Evolutionary conservation across 768 basidiomycete species (phyloP).

Genomic region (Boletus huronensis): DNA sequence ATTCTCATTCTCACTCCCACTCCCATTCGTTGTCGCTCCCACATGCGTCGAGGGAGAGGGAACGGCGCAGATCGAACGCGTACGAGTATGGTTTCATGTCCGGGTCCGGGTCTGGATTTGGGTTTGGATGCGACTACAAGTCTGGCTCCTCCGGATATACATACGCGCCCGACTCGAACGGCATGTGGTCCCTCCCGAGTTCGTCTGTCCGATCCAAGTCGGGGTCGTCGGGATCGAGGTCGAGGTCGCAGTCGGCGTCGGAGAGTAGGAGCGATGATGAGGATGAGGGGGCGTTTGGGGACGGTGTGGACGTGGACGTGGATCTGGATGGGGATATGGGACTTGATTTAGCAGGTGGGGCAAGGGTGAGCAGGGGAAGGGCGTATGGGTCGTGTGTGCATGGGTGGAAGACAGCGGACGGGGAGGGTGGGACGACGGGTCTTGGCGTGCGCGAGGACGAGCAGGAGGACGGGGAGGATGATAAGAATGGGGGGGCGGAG

Average conservation of each 20-base stretch:
- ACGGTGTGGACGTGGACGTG: neutral
- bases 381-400: neutral
- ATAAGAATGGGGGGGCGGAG: neutral
- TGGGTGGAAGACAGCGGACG: conserved; percentile 4
- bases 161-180: conserved; percentile 27
- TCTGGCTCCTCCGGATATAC: neutral
- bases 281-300: conserved; percentile 1
- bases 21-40: conserved; percentile 5
- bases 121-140: neutral
- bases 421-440: neutral
- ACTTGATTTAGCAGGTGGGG: neutral
- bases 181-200: conserved; percentile 53
- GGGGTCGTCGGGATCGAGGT: conserved; percentile 34
- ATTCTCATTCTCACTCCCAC: neutral
- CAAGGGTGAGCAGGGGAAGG: neutral
- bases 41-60: neutral
- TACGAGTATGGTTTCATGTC: conserved; percentile 8
- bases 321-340: neutral
- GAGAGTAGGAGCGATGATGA: conserved; percentile 39
- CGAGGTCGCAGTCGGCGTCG: conserved; percentile 32
- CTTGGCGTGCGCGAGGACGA: neutral
- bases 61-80: conserved; percentile 15
- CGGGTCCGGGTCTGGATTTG: neutral
- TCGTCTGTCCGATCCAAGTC: conserved; percentile 47
- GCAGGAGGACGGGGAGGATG: neutral